phyloP scores from a whole-genome alignment of 202 grass and related monocot genomes.

The Cymbopogon flexuosus region DNA sequence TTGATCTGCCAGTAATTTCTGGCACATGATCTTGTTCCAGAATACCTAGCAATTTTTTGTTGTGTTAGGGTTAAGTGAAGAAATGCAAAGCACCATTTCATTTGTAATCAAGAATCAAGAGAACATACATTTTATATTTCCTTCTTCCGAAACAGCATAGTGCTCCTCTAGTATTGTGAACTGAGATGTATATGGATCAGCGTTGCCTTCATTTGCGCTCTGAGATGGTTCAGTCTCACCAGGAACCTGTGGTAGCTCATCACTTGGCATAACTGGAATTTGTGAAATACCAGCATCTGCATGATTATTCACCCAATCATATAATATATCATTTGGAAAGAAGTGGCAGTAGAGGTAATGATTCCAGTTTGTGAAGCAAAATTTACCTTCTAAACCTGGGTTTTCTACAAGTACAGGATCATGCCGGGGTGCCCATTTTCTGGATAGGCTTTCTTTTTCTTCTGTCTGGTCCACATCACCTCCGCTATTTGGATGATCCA shows the following conservation, averaged over 20 bases:
- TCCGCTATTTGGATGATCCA: not conserved
- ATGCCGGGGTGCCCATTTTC: not conserved
- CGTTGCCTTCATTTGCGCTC: not conserved
- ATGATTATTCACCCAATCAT: constrained; percentile 7
- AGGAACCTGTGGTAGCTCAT: constrained; percentile 18
- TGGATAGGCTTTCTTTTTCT: not conserved
- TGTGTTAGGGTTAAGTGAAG: constrained; percentile 2
- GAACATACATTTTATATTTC: constrained; percentile 27
- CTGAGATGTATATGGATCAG: constrained; percentile 31
- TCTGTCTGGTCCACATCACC: constrained; percentile 10
- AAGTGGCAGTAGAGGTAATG: not conserved
- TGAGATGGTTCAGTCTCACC: constrained; percentile 23
- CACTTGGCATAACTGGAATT: constrained; percentile 21
- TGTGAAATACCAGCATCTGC: constrained; percentile 34
- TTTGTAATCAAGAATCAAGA: constrained; percentile 22
- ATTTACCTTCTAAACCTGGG: constrained; percentile 35
- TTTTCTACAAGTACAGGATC: constrained; percentile 7
- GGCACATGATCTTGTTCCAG: not conserved
- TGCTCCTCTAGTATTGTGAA: constrained; percentile 41
- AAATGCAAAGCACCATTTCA: constrained; percentile 6
- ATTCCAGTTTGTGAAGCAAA: not conserved
- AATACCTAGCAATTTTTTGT: constrained; percentile 21
- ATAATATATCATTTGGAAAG: constrained; percentile 13
- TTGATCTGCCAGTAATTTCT: constrained; percentile 16
- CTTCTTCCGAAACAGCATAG: constrained; percentile 32